Base-by-base conservation (phyloP, 441 rosid species). In the Adansonia rubrostipa region DNA sequence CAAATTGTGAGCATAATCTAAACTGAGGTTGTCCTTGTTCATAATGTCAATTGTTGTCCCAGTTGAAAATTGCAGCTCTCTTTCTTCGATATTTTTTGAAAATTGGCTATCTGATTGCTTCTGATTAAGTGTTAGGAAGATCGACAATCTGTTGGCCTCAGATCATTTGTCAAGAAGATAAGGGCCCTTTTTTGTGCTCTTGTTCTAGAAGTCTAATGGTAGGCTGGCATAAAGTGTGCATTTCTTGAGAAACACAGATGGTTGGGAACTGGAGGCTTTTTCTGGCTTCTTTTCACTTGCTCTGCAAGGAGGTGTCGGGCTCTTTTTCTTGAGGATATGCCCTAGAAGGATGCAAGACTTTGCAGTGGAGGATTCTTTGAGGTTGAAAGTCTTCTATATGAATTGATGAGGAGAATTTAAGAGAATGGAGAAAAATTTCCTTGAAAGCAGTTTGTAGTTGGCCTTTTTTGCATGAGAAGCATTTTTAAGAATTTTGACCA, bases 391-490 rank as follows among this genome's bases (percentile, higher is more conserved):
- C 15, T 22, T 9, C 15, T 57, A 57, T 62, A 62, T n/a, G 3
- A 24, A 24, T 62, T 62, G 66, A 62, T 28, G 42, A 28, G 42
- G 40, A 62, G 6, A 11, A 62, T 62, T 62, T 24, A 62, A 24
- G 66, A 5, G 42, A 10, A 61, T 33, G 3, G 42, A 28, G 44
- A 24, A 62, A 62, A 62, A 24, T 62, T 62, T n/a, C 66, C 28
- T 62, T 40, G 42, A 24, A 28, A 62, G 42, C 42, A 5, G 42
- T 24, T 28, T 62, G 44, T 15, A 11, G 6, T 14, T 60, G 3
- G 15, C 15, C 40, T 24, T 61, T 62, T 62, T 24, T 62, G 66
- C 66, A 62, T 62, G 44, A 19, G 42, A 62, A 62, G 42, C n/a
- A 6, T 11, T 24, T n/a, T 11, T 14, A 62, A 6, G 66, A 62